phyloP scores from a whole-genome alignment of 495 filamentous ascomycete genomes.

The Amphirosellinia nigrospora region DNA sequence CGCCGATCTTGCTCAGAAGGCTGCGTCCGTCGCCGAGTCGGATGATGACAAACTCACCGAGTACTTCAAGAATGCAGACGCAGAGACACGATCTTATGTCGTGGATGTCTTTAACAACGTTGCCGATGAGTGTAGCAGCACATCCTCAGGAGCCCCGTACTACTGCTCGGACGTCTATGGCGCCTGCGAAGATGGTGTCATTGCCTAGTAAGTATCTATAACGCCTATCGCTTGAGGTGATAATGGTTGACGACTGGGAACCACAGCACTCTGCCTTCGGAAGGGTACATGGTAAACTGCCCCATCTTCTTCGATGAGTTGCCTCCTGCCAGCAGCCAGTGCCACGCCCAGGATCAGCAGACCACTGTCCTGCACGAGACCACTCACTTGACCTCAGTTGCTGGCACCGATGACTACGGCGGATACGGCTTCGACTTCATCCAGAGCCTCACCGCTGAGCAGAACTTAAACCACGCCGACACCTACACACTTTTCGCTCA shows the following conservation, averaged over 20 bases:
- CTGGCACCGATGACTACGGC: slow-evolving; percentile 61
- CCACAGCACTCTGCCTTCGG: slow-evolving; percentile 52
- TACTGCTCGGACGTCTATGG: slow-evolving; percentile 60
- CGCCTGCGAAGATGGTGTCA: slow-evolving; percentile 56
- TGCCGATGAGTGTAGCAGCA: slow-evolving; percentile 56
- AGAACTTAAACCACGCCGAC: slow-evolving; percentile 66
- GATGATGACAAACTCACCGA: slow-evolving; percentile 61
- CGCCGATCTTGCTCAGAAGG: slow-evolving; percentile 54
- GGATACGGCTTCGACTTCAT: slow-evolving; percentile 65
- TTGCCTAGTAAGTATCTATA: slow-evolving; percentile 48
- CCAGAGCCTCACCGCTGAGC: slow-evolving; percentile 44
- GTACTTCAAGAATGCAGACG: slow-evolving; percentile 66
- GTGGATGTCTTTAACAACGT: slow-evolving; percentile 57
- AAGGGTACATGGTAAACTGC: slow-evolving; percentile 62
- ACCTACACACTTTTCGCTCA: slow-evolving; percentile 68
- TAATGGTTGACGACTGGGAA: neutral
- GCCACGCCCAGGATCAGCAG: slow-evolving; percentile 65
- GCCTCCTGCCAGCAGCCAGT: slow-evolving; percentile 48
- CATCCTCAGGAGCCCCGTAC: slow-evolving; percentile 51
- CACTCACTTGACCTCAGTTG: slow-evolving; percentile 64
- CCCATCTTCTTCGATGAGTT: slow-evolving; percentile 60
- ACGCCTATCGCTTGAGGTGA: neutral
- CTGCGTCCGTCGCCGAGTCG: slow-evolving; percentile 56
- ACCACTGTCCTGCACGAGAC: slow-evolving; percentile 68
- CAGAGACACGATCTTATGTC: slow-evolving; percentile 53